phyloP scores from a whole-genome alignment of 2,329 filamentous ascomycete species.

The Monosporascus sp. region DNA sequence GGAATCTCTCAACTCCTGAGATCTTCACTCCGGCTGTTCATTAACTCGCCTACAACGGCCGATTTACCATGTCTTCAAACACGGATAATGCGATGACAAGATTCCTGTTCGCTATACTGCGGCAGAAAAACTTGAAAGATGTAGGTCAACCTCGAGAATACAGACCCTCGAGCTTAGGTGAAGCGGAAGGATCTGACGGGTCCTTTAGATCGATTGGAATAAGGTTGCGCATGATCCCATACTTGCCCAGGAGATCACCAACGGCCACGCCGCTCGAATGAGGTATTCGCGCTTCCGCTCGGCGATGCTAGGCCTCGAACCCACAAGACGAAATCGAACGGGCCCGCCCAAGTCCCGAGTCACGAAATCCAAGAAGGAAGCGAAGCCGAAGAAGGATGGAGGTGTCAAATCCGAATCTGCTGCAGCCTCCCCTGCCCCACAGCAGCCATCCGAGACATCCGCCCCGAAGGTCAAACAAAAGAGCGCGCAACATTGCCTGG shows the following conservation, averaged over 20 bases:
- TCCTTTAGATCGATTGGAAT: slow-evolving; percentile 54
- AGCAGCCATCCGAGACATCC: slow-evolving; percentile 16
- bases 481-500: slow-evolving; percentile 24
- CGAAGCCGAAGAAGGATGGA: slow-evolving; percentile 33
- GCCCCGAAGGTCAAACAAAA: slow-evolving; percentile 35
- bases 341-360: slow-evolving; percentile 36
- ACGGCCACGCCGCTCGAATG: slow-evolving; percentile 59
- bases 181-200: slow-evolving; percentile 8
- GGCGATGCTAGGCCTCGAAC: slow-evolving; percentile 42
- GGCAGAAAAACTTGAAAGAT: slow-evolving; percentile 57
- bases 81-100: slow-evolving; percentile 53
- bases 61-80: slow-evolving; percentile 45
- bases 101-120: slow-evolving; percentile 55
- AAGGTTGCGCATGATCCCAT: slow-evolving; percentile 51
- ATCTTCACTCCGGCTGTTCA: slow-evolving; percentile 2
- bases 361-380: slow-evolving; percentile 41
- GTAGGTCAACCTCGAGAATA: slow-evolving; percentile 33
- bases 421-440: slow-evolving; percentile 12
- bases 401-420: slow-evolving; percentile 35
- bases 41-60: slow-evolving; percentile 4
- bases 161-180: not conserved
- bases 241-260: slow-evolving; percentile 49
- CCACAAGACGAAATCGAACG: slow-evolving; percentile 41
- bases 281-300: slow-evolving; percentile 50
- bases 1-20: slow-evolving; percentile 12